Percentiles rank a stretch among this genome's conserved stretches.
These are phyloP conservation scores for Hordeum vulgare DNA, from an alignment of 176 grass and related monocot genomes.

Conservation along the genomic window DNA sequence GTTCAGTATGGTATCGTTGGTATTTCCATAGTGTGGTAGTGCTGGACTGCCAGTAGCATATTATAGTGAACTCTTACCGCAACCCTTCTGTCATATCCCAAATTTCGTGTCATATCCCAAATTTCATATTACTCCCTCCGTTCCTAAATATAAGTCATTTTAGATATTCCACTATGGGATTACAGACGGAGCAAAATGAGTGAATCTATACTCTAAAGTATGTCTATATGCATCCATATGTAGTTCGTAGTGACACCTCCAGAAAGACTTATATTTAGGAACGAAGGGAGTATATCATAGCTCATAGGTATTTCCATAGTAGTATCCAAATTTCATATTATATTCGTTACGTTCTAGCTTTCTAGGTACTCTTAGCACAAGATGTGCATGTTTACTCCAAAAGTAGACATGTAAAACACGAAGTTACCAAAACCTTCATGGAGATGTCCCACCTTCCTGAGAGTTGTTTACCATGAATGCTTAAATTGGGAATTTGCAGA, in stretches of 20 bases:
- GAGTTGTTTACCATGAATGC: conserved; percentile 1
- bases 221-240: no score
- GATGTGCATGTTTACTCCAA: not conserved
- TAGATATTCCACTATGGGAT: no score
- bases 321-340: not conserved
- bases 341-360: not conserved
- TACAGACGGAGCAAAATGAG: no score
- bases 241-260: no score
- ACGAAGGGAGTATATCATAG: no score
- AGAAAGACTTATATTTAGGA: no score
- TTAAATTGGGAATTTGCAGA: not conserved
- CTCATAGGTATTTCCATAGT: not conserved
- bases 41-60: not conserved
- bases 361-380: not conserved
- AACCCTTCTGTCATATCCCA: not conserved
- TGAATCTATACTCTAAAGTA: no score
- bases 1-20: not conserved
- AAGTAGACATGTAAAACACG: not conserved
- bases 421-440: not conserved
- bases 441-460: not conserved
- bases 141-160: no score
- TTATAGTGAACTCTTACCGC: not conserved
- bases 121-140: not conserved
- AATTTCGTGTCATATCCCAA: not conserved
- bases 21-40: not conserved